These are phyloP conservation scores for Phytophthora macrochlamydospora DNA, from an alignment of 352 stramenopile genomes.

Conservation along the genomic window DNA sequence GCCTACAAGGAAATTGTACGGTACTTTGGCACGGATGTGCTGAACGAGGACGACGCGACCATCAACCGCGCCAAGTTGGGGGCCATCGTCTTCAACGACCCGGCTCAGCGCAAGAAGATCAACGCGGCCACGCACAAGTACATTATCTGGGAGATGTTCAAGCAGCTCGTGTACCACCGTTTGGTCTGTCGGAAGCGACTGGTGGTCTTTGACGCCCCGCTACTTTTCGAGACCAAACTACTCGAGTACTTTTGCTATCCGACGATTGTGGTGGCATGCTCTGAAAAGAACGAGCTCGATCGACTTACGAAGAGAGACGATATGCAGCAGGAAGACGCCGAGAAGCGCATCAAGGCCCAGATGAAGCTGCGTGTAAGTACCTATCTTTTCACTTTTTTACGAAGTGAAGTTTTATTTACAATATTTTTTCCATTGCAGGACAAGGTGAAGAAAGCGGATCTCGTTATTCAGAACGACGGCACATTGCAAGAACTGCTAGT, in stretches of 20 bases:
- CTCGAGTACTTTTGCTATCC: slow-evolving; percentile 86
- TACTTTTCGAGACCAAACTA: slow-evolving; percentile 87
- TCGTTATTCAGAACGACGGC: slow-evolving; percentile 93
- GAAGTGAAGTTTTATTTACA: slow-evolving; percentile 2
- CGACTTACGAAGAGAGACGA: slow-evolving; percentile 81
- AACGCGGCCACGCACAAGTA: slow-evolving; percentile 86
- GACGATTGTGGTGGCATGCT: slow-evolving; percentile 84
- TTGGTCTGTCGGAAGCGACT: slow-evolving; percentile 70
- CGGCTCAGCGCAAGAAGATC: slow-evolving; percentile 70
- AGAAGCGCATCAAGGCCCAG: slow-evolving; percentile 93
- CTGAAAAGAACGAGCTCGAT: slow-evolving; percentile 65
- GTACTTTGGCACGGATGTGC: slow-evolving; percentile 67
- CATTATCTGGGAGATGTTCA: slow-evolving; percentile 90
- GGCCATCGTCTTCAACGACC: slow-evolving; percentile 84
- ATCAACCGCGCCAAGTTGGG: slow-evolving; percentile 86
- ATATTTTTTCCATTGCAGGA: slow-evolving; percentile 41
- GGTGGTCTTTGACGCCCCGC: slow-evolving; percentile 80
- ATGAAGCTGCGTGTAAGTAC: slow-evolving; percentile 88
- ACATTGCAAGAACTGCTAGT: slow-evolving; percentile 70
- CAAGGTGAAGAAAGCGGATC: slow-evolving; percentile 88
- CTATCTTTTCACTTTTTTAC: neutral
- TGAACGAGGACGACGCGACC: slow-evolving; percentile 77
- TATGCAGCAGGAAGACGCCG: slow-evolving; percentile 85
- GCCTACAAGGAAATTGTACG: slow-evolving; percentile 83
- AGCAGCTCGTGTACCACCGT: slow-evolving; percentile 79